Percentiles rank a stretch among this genome's conserved stretches.
phyloP scores from a whole-genome alignment of 768 basidiomycete genomes.

The Polyporus arcularius region DNA sequence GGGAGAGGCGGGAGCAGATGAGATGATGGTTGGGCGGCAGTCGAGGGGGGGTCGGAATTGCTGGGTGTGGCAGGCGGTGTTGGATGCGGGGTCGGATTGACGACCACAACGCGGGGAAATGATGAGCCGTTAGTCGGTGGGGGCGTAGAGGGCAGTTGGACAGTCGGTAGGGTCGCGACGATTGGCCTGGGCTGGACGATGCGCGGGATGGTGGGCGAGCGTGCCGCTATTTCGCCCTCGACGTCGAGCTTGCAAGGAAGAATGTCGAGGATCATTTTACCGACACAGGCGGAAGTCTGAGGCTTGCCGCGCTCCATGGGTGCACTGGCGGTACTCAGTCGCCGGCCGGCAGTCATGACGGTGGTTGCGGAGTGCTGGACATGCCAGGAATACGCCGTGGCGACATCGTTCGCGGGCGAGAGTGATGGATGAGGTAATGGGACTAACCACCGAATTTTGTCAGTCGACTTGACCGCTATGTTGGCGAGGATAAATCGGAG shows the following conservation, averaged over 20 bases:
- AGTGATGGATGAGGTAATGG: conserved; percentile 5
- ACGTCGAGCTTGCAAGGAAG: conserved; percentile 42
- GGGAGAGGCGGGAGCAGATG: conserved; percentile 32
- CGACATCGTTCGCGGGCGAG: conserved; percentile 1
- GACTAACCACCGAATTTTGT: background rate
- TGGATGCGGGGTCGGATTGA: conserved; percentile 76
- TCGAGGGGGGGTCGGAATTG: conserved; percentile 24
- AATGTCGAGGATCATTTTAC: conserved; percentile 60
- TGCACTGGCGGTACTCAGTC: conserved; percentile 29
- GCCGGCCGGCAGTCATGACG: conserved; percentile 20
- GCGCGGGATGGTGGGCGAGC: conserved; percentile 14
- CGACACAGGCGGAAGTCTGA: conserved; percentile 36
- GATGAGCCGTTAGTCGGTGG: conserved; percentile 27
- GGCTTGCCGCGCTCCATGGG: conserved; percentile 23
- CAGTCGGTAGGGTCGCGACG: conserved; percentile 22
- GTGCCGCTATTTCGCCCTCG: conserved; percentile 18
- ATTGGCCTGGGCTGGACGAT: conserved; percentile 28
- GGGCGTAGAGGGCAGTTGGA: conserved; percentile 28
- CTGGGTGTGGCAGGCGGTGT: conserved; percentile 75
- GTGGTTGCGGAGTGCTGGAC: conserved; percentile 17
- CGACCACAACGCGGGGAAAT: conserved; percentile 63
- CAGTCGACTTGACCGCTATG: conserved; percentile 7
- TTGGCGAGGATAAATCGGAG: background rate
- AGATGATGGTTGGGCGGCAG: conserved; percentile 32
- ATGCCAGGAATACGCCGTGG: conserved; percentile 29